Percentiles rank a stretch among this genome's conserved stretches.
phyloP scores from a whole-genome alignment of 371 early-diverging fungal species.

The Rozella allomycis region DNA sequence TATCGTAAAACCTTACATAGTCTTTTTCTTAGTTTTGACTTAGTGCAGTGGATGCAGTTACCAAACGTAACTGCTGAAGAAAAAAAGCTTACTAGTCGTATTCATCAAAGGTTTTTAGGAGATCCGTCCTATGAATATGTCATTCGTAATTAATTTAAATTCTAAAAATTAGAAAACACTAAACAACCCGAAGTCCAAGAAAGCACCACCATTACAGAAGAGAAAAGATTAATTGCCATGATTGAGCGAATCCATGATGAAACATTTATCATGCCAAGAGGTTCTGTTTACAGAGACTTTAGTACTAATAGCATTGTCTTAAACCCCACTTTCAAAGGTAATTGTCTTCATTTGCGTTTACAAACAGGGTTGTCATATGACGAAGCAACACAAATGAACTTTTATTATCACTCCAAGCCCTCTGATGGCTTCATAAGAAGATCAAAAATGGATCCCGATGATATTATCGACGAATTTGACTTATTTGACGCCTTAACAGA shows the following conservation, averaged over 20 bases:
- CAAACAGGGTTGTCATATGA: too few relatives aligned
- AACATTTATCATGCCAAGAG: conserved; percentile 20
- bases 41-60: conserved; percentile 20
- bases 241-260: conserved; percentile 19
- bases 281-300: conserved; percentile 21
- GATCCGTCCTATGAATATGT: conserved; percentile 24
- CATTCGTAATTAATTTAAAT: not conserved
- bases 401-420: too few relatives aligned
- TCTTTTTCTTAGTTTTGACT: conserved; percentile 11
- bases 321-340: conserved; percentile 18
- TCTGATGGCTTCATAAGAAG: too few relatives aligned
- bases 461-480: too few relatives aligned
- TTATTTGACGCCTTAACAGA: too few relatives aligned
- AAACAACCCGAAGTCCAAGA: conserved; percentile 1
- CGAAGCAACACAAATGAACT: too few relatives aligned
- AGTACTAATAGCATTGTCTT: conserved; percentile 7
- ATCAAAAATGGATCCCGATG: too few relatives aligned
- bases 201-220: conserved; percentile 13
- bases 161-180: conserved; percentile 1
- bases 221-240: conserved; percentile 16
- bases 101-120: conserved; percentile 15
- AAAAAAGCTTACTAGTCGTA: conserved; percentile 5
- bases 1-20: conserved; percentile 7
- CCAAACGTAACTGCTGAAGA: conserved; percentile 19
- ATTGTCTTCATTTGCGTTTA: too few relatives aligned